Evolutionary conservation across 1,284 basidiomycete genomes (phyloP).

Genomic region (Leccinum pachyderme): DNA sequence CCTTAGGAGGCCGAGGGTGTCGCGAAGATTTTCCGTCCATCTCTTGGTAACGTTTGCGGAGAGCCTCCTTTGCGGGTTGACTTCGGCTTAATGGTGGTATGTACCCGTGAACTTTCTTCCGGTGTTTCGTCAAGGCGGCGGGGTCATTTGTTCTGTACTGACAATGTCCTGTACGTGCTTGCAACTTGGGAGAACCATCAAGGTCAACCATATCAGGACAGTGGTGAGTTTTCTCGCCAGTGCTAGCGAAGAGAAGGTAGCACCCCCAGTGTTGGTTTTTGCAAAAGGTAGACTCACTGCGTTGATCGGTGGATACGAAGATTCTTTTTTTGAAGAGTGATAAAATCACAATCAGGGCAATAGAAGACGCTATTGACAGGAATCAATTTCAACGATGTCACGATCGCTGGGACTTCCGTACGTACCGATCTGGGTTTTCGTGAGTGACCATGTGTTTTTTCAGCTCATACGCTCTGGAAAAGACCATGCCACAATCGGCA

Average conservation of each 20-base stretch:
- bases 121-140: slow-evolving; percentile 29
- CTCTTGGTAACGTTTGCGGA: background rate
- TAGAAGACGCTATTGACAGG: slow-evolving; percentile 13
- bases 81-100: slow-evolving; percentile 14
- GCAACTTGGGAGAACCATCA: background rate
- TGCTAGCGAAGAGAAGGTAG: slow-evolving; percentile 13
- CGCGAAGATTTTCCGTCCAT: background rate
- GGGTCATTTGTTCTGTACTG: slow-evolving; percentile 29
- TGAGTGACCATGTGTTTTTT: slow-evolving; percentile 25
- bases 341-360: slow-evolving; percentile 24
- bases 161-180: slow-evolving; percentile 6
- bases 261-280: too few species aligned
- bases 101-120: slow-evolving; percentile 26
- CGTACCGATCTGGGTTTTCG: slow-evolving; percentile 15
- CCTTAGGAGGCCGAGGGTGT: background rate
- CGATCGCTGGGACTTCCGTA: background rate
- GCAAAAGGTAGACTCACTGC: slow-evolving; percentile 16
- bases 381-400: background rate
- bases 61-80: background rate
- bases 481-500: slow-evolving; percentile 14
- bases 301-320: slow-evolving; percentile 20
- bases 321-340: slow-evolving; percentile 25
- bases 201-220: slow-evolving; percentile 21
- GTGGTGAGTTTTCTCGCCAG: slow-evolving; percentile 21
- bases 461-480: slow-evolving; percentile 19